These are phyloP conservation scores for Fusarium pseudonygamai DNA, from an alignment of 2,329 filamentous ascomycete species.

Conservation along the genomic window DNA sequence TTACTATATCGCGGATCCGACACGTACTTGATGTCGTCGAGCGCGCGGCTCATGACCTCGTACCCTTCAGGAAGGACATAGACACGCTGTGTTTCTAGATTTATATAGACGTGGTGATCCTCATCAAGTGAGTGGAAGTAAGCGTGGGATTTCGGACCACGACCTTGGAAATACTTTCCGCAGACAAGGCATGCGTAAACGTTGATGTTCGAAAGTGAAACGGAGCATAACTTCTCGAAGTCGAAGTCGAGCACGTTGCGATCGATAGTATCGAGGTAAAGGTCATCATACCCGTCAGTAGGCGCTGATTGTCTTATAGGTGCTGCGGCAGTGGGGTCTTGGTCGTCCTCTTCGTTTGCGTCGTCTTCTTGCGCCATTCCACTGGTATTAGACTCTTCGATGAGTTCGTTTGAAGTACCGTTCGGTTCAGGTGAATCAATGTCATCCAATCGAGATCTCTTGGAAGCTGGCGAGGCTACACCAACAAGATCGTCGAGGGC, in stretches of 20 bases:
- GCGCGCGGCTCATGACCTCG: conserved; percentile 91
- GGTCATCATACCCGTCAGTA: conserved; percentile 88
- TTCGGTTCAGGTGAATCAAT: conserved; percentile 52
- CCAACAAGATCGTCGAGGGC: conserved; percentile 66
- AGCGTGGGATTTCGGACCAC: conserved; percentile 92
- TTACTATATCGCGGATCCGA: conserved; percentile 88
- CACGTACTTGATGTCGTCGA: conserved; percentile 98
- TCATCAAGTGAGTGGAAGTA: conserved; percentile 98
- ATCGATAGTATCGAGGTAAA: conserved; percentile 97
- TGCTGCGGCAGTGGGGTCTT: conserved; percentile 50
- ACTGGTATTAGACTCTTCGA: conserved; percentile 47
- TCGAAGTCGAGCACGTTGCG: conserved; percentile 95
- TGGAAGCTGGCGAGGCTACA: conserved; percentile 66
- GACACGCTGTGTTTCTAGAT: conserved; percentile 91
- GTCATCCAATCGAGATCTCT: conserved; percentile 64
- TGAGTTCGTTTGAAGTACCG: conserved; percentile 21
- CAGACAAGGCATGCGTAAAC: conserved; percentile 98
- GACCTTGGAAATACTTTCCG: conserved; percentile 96
- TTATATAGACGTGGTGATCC: conserved; percentile 97
- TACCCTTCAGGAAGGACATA: conserved; percentile 96
- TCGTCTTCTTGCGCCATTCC: conserved; percentile 45
- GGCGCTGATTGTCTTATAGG: conserved; percentile 72
- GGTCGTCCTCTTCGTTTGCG: conserved; percentile 53
- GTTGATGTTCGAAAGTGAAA: conserved; percentile 97
- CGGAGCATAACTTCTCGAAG: conserved; percentile 97